Evolutionary conservation across 257 asterid genomes (phyloP).

Genomic region (Gardenia jasminoides): DNA sequence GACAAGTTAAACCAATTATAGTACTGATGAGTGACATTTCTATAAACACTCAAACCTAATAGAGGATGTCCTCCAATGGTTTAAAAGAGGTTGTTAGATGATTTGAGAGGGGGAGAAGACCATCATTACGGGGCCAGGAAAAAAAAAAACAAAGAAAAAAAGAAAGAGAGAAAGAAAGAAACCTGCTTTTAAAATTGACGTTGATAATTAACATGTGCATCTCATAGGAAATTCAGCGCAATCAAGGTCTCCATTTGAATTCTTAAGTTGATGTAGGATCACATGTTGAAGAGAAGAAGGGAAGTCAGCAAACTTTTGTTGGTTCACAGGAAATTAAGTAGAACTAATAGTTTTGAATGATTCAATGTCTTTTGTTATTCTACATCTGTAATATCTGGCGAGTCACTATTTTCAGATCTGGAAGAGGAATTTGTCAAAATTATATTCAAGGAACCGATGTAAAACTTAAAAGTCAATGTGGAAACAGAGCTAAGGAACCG

Average conservation of each 20-base stretch:
- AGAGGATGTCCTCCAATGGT: neutral
- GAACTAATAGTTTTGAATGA: conserved; percentile 9
- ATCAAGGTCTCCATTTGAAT: neutral
- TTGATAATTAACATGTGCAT: neutral
- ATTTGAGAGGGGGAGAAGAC: neutral
- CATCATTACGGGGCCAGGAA: no score
- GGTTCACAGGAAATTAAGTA: neutral
- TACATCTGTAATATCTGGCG: no score
- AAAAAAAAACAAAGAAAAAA: neutral
- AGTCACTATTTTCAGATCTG: neutral
- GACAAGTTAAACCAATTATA: neutral
- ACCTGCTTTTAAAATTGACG: neutral
- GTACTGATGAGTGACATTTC: neutral
- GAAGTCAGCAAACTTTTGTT: conserved; percentile 4
- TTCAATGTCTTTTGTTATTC: conserved; percentile 12
- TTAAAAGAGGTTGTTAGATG: conserved; percentile 5
- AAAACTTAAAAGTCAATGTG: neutral
- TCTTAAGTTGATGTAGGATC: neutral
- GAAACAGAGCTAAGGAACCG: neutral
- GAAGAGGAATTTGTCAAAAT: neutral
- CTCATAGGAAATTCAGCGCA: neutral
- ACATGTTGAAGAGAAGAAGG: neutral
- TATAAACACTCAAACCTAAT: neutral
- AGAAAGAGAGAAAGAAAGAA: neutral
- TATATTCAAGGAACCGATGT: neutral